phyloP scores from a whole-genome alignment of 139 green algal species.

The Zygnema circumcarinatum region DNA sequence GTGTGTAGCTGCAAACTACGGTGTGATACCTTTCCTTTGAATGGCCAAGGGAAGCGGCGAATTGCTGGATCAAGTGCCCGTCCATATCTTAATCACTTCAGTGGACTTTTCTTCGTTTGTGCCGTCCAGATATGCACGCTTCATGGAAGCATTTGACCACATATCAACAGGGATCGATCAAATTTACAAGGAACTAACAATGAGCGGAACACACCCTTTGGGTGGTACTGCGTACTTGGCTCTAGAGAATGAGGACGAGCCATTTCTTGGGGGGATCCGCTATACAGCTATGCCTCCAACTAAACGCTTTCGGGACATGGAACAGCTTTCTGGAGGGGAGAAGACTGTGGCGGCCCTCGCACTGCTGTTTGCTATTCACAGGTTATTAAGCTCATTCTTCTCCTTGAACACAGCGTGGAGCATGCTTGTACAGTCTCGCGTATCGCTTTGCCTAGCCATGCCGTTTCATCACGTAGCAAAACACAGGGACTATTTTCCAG shows the following conservation, averaged over 20 bases:
- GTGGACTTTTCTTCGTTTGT: too few relatives aligned
- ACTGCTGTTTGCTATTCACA: constrained; percentile 96
- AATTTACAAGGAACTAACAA: constrained; percentile 95
- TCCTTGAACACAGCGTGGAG: not conserved
- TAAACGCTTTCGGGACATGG: constrained; percentile 98
- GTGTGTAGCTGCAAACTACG: too few relatives aligned
- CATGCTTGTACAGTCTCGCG: constrained; percentile 2
- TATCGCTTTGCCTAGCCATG: too few relatives aligned
- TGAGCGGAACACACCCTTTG: constrained; percentile 72
- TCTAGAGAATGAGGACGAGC: constrained; percentile 84
- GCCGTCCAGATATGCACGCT: constrained; percentile 79
- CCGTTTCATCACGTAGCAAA: not conserved
- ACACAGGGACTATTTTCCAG: too few relatives aligned
- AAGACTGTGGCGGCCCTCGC: constrained; percentile 95
- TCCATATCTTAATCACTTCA: too few relatives aligned
- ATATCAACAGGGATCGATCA: constrained; percentile 80
- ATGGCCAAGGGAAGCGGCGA: too few relatives aligned
- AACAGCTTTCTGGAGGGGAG: constrained; percentile 88
- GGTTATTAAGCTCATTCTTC: constrained; percentile 29
- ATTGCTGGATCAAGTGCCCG: too few relatives aligned
- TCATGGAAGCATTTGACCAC: constrained; percentile 88
- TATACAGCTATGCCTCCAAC: constrained; percentile 95
- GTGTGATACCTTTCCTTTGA: too few relatives aligned
- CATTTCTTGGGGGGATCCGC: constrained; percentile 85
- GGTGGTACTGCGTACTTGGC: constrained; percentile 88